Percentiles rank a stretch among this genome's conserved stretches.
These are phyloP conservation scores for Ascodesmis nigricans DNA, from an alignment of 495 filamentous ascomycete genomes.

Conservation along the genomic window DNA sequence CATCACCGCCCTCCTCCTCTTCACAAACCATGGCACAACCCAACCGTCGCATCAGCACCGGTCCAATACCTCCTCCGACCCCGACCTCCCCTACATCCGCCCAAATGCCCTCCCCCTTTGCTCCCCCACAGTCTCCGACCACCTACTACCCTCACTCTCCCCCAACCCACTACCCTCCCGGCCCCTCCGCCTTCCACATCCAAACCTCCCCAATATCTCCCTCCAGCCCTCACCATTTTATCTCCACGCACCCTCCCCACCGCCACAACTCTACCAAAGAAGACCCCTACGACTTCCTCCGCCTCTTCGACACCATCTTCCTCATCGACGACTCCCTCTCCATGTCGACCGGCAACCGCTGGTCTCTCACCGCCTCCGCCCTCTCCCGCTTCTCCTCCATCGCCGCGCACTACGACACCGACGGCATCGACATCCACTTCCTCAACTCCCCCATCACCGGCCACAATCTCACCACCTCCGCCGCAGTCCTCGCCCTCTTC, in stretches of 20 bases:
- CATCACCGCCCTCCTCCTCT: conserved; percentile 4
- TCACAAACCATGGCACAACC: conserved; percentile 11
- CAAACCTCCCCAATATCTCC: background rate
- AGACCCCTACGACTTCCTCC: conserved; percentile 60
- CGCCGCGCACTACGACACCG: conserved; percentile 57
- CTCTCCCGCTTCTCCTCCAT: conserved; percentile 63
- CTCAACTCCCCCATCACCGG: conserved; percentile 36
- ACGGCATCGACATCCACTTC: conserved; percentile 93
- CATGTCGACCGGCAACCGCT: conserved; percentile 51
- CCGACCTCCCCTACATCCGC: conserved; percentile 5
- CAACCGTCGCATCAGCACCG: conserved; percentile 2
- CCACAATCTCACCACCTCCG: conserved; percentile 10
- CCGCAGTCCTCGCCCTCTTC: conserved; percentile 44
- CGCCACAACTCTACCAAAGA: conserved; percentile 16
- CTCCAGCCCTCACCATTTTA: conserved; percentile 1
- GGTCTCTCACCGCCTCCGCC: conserved; percentile 52
- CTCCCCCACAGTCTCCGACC: conserved; percentile 6
- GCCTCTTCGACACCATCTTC: conserved; percentile 77
- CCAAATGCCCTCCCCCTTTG: conserved; percentile 8
- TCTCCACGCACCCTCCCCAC: background rate
- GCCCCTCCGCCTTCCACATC: conserved; percentile 1
- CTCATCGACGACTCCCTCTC: conserved; percentile 73
- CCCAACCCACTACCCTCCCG: conserved; percentile 1
- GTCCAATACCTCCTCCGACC: background rate
- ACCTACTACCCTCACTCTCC: too few relatives aligned